Evolutionary conservation across 768 basidiomycete species (phyloP), one percentile per base, ranked within the genome.

Genomic region (Lactarius pseudohatsudake): DNA sequence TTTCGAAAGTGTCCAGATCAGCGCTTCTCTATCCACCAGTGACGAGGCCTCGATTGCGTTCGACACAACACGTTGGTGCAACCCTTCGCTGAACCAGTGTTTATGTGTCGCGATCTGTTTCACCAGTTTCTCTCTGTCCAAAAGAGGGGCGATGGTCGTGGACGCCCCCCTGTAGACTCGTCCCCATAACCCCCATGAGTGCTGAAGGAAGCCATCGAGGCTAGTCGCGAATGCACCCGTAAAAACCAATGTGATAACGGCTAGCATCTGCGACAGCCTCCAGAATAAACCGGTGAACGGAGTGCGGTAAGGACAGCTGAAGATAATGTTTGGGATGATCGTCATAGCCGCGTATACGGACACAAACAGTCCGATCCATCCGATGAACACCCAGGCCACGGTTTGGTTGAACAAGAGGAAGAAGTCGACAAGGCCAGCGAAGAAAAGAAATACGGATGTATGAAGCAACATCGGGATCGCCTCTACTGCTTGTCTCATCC

Each of bases 281-380:
- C 59, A 60, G 10, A 60, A 18, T 8, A 20, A n/a, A 22, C 43
- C 59, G 18, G 61, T 54, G 47, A 62, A 53, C 9, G 61, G 61
- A 5, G 61, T 62, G 13, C 61, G 47, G 34, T 62, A 62, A 9
- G 61, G 61, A 15, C 61, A 62, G 50, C 54, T 62, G 45, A 54
- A 34, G 28, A 62, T 22, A 1, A 62, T 13, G 50, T 53, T 56
- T 20, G 61, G 61, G 47, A 55, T 18, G 22, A 62, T 18, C 7
- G 61, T 62, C 61, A 62, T 38, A 13, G 47, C 61, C 16, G 32
- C 28, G 53, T 62, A 62, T 40, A 62, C 1, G 15, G 54, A 28
- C 9, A 22, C 47, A 26, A 56, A 54, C 11, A 62, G 26, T n/a
- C 45, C 61, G 34, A 62, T 11, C 36, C 36, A 53, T 10, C 61